phyloP scores from a whole-genome alignment of 768 basidiomycete species.

The Termitomyces heimii region DNA sequence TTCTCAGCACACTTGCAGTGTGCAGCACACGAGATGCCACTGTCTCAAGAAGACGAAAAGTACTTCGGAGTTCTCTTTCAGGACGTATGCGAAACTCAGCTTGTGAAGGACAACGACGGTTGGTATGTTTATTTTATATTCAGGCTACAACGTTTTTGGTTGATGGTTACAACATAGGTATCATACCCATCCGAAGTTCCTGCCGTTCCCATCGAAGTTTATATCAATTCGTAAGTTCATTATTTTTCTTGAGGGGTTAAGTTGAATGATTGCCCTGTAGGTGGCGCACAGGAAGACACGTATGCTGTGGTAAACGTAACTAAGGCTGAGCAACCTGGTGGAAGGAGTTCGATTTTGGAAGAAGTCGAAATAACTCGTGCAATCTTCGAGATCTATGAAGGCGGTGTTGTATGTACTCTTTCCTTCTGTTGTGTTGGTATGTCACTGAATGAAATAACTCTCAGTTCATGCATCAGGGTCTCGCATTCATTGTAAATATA shows the following conservation, averaged over 20 bases:
- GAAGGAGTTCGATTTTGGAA: conserved; percentile 50
- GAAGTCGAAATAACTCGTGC: conserved; percentile 81
- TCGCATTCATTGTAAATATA: conserved; percentile 63
- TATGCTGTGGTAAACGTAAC: conserved; percentile 70
- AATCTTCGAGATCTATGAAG: conserved; percentile 86
- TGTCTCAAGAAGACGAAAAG: conserved; percentile 53
- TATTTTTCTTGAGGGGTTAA: not conserved
- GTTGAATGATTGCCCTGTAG: conserved; percentile 17
- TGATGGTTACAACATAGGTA: conserved; percentile 46
- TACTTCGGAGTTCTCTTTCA: conserved; percentile 68
- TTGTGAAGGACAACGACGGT: conserved; percentile 70
- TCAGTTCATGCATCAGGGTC: conserved; percentile 85
- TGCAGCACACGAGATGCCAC: conserved; percentile 81
- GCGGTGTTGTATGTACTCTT: conserved; percentile 57
- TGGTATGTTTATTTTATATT: conserved; percentile 43
- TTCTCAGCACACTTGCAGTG: conserved; percentile 73
- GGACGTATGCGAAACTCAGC: conserved; percentile 53
- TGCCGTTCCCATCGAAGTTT: conserved; percentile 70
- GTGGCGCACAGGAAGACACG: conserved; percentile 69
- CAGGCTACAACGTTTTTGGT: not conserved
- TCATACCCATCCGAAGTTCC: conserved; percentile 71
- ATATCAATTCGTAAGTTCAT: conserved; percentile 55
- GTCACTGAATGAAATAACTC: not conserved
- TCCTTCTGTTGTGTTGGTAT: not conserved
- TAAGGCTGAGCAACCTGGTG: conserved; percentile 25